Evolutionary conservation across 2,329 filamentous ascomycete genomes (phyloP).

Genomic region (Colletotrichum nymphaeae): DNA sequence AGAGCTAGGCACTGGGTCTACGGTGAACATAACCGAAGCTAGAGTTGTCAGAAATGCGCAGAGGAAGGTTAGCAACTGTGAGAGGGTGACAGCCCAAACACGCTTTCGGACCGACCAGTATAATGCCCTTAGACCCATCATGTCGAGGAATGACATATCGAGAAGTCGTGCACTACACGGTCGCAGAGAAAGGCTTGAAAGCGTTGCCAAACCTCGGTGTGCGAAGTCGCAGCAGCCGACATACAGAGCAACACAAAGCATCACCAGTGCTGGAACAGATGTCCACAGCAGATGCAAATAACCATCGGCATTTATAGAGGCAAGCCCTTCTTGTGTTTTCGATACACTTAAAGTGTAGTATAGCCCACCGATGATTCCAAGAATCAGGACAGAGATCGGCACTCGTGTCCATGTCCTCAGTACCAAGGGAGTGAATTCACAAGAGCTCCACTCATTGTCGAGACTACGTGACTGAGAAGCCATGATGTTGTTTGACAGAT

Average conservation of each 20-base stretch:
- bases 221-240: conserved; percentile 1
- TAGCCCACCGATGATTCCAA: conserved; percentile 1
- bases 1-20: not conserved
- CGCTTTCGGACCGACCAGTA: not conserved
- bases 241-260: conserved; percentile 18
- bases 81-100: conserved; percentile 1
- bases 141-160: conserved; percentile 15
- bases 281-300: conserved; percentile 24
- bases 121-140: not conserved
- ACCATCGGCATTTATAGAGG: conserved; percentile 3
- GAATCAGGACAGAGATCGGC: not conserved
- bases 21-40: conserved; percentile 7
- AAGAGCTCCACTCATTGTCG: not conserved
- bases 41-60: conserved; percentile 9
- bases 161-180: not conserved
- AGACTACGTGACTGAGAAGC: not conserved
- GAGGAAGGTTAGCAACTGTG: not conserved
- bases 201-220: not conserved
- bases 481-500: not conserved
- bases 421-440: conserved; percentile 3
- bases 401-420: conserved; percentile 1
- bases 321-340: not conserved
- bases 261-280: conserved; percentile 3
- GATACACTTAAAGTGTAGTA: not conserved
- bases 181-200: not conserved